Evolutionary conservation across 1,284 basidiomycete genomes (phyloP), one percentile per base, ranked within the genome.

Genomic region (Sanghuangporus weigelae): DNA sequence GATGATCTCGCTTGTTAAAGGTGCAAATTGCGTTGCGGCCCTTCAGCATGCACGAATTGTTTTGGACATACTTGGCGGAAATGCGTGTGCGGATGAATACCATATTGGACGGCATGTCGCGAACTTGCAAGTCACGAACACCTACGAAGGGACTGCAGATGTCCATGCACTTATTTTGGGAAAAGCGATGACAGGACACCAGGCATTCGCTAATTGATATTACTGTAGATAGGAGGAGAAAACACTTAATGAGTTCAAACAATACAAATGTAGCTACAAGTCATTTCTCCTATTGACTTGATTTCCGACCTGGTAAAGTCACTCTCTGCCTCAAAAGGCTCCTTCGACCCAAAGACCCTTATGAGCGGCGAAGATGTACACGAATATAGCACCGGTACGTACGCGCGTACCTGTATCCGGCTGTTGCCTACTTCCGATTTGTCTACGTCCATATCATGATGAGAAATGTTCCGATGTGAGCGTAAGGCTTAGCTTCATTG

Each of bases 11-110:
- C 81, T 98, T 71, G 84, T 98, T 67, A 99, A 99, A 82, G 84
- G 94, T 68, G 98, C 98, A 73, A 98, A 98, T 71, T 96, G 95
- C 71, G 93, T 93, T 19, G 95, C 96, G 77, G 95, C 95, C 0
- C 77, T 97, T 57, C 79, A 90, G 69, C 92, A 96, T 69, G 76
- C 90, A 21, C 81, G 95, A 31, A 78, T 84, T 60, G 78, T 98
- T 57, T 77, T 98, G 68, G 93, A 98, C 73, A 89, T 96, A 54
- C 79, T 96, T 49, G 95, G 95, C 23, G 95, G 95, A 1, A 96
- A 96, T 74, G 94, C 93, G 7, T 89, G 87, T 64, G 82, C 90
- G 39, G 95, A 96, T 71, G 95, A 97, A 72, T 96, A 96, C 72
- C 92, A 94, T 73, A 86, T 97, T 59, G 93, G 92, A 14, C 78